A percentile compares a stretch with the other conserved stretches of the same genome.
Conservation (phyloP, 352 stramenopile species). For the Globisporangium cederbergense region DNA sequence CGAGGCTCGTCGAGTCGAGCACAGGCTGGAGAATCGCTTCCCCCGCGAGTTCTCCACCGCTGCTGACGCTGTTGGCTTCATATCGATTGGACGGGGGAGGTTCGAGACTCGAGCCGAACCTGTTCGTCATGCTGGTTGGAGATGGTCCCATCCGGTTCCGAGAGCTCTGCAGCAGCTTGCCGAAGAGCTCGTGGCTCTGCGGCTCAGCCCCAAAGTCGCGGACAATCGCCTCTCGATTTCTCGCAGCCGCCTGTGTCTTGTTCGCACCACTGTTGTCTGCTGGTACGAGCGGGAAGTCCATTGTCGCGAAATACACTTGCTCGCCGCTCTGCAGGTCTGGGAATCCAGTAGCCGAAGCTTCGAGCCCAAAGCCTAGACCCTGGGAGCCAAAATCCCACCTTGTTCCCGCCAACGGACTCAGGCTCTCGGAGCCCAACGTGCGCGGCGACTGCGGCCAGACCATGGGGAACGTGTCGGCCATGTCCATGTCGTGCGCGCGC, state of each 20-base stretch:
- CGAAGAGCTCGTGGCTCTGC: not conserved
- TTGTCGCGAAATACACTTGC: slow-evolving; percentile 5
- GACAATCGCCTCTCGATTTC: not conserved
- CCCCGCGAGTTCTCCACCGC: not conserved
- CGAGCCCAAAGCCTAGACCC: not conserved
- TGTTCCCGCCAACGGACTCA: not conserved
- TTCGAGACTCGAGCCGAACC: not conserved
- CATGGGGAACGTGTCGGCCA: not conserved
- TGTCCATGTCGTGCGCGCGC: not conserved
- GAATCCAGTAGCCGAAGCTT: not conserved
- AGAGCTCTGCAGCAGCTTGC: not conserved
- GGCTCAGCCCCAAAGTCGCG: not conserved
- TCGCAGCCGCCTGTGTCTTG: not conserved
- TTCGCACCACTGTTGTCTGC: not conserved
- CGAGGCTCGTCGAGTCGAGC: slow-evolving; percentile 4
- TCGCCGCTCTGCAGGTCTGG: not conserved
- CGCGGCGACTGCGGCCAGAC: not conserved
- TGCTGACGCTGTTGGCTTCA: not conserved
- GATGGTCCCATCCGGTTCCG: not conserved
- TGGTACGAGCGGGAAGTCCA: not conserved
- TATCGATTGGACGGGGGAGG: not conserved
- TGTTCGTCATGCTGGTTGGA: not conserved
- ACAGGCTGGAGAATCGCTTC: slow-evolving; percentile 9
- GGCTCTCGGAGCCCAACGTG: not conserved
- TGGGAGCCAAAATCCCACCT: not conserved